These are phyloP conservation scores for Ophiostoma novo-ulmi DNA, from an alignment of 2,329 filamentous ascomycete species.

Conservation along the genomic window DNA sequence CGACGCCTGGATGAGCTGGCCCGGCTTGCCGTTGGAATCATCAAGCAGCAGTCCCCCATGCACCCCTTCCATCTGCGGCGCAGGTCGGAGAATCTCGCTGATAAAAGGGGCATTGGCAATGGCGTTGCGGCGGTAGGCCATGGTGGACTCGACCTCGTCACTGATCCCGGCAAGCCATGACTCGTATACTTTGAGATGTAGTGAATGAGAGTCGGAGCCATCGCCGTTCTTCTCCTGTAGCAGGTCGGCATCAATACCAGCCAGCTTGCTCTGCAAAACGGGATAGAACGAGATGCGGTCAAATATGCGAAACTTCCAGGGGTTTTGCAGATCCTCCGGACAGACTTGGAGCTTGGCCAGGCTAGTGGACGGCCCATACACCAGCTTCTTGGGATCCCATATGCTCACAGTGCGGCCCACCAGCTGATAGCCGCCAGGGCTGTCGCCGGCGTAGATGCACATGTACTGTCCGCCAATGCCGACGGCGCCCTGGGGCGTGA, in stretches of 20 bases:
- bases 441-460: conserved; percentile 37
- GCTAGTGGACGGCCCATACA: conserved; percentile 5
- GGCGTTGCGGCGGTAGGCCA: conserved; percentile 8
- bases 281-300: conserved; percentile 35
- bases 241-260: conserved; percentile 31
- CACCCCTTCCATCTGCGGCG: neutral
- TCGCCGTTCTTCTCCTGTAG: neutral
- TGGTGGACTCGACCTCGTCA: conserved; percentile 1
- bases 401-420: conserved; percentile 30
- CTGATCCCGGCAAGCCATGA: neutral
- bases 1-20: conserved; percentile 33
- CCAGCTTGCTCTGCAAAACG: conserved; percentile 27
- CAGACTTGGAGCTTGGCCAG: neutral
- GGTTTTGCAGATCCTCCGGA: conserved; percentile 26
- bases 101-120: neutral
- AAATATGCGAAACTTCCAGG: conserved; percentile 38
- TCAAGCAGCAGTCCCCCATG: neutral
- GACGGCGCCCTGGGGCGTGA: conserved; percentile 37
- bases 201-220: neutral
- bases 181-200: conserved; percentile 28
- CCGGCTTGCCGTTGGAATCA: neutral
- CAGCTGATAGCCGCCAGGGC: conserved; percentile 39
- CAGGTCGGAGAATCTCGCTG: neutral
- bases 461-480: conserved; percentile 37
- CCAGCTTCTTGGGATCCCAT: conserved; percentile 8